These are phyloP conservation scores for Besnoitia besnoiti DNA, from an alignment of 169 alveolate species.

Conservation along the genomic window DNA sequence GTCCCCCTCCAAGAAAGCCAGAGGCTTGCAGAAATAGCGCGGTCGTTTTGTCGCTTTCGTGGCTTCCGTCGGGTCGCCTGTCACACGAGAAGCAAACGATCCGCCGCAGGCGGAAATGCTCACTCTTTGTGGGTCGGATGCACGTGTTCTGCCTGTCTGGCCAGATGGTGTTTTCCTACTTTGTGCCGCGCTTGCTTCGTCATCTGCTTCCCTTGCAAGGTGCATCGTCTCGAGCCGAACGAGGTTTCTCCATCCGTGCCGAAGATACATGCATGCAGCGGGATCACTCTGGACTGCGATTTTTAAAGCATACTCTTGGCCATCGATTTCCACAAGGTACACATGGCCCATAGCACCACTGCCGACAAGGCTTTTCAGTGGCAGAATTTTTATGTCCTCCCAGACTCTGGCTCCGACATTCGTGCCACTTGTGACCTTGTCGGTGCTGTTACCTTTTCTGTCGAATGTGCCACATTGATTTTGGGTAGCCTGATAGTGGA, in stretches of 20 bases:
- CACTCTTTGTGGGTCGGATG: too few relatives aligned
- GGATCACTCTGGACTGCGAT: constrained; percentile 61
- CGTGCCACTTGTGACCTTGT: neutral
- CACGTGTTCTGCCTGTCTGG: too few relatives aligned
- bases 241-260: constrained; percentile 60
- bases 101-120: too few relatives aligned
- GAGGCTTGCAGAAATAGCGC: constrained; percentile 58
- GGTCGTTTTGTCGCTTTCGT: neutral
- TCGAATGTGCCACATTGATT: neutral
- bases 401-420: neutral
- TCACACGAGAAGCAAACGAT: too few relatives aligned
- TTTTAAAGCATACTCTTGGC: constrained; percentile 40
- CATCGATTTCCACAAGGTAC: constrained; percentile 45
- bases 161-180: too few relatives aligned
- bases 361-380: constrained; percentile 38
- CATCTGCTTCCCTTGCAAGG: neutral
- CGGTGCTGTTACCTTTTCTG: neutral
- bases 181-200: too few relatives aligned
- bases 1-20: constrained; percentile 56
- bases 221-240: constrained; percentile 41
- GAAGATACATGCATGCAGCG: constrained; percentile 53
- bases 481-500: neutral
- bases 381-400: constrained; percentile 48
- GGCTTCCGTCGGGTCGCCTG: neutral
- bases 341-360: constrained; percentile 68